Percentiles rank a stretch among this genome's conserved stretches.
These are phyloP conservation scores for Euphorbia tirucalli DNA, from an alignment of 345 rosid genomes.

Conservation along the genomic window DNA sequence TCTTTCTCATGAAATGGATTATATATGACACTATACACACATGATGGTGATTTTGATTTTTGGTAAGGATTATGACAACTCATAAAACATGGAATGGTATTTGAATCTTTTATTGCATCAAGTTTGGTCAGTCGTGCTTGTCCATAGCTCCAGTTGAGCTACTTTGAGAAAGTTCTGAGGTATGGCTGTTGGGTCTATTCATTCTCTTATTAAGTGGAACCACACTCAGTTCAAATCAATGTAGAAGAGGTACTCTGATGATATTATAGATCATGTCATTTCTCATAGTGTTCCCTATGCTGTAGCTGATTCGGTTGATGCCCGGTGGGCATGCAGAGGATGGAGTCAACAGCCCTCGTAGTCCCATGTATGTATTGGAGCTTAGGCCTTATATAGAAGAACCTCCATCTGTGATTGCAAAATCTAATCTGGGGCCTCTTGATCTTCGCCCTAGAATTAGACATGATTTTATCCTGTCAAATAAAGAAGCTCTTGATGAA, in stretches of 20 bases:
- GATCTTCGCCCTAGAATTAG: constrained; percentile 92
- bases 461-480: constrained; percentile 80
- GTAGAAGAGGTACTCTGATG: constrained; percentile 8
- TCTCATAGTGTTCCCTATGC: constrained; percentile 27
- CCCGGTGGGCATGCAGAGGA: constrained; percentile 45
- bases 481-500: constrained; percentile 74
- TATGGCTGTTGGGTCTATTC: background rate
- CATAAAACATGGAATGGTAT: background rate
- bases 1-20: background rate
- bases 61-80: background rate
- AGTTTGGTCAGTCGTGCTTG: constrained; percentile 6
- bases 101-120: background rate
- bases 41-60: too few relatives aligned
- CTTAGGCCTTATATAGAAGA: constrained; percentile 93
- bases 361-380: constrained; percentile 70
- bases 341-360: constrained; percentile 45
- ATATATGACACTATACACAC: background rate
- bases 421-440: constrained; percentile 48
- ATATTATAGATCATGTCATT: constrained; percentile 10
- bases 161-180: background rate
- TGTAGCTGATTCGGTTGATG: constrained; percentile 78
- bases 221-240: background rate
- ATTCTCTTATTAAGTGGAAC: background rate
- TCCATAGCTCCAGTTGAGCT: background rate
- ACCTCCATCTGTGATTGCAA: constrained; percentile 52